Evolutionary conservation across 2,329 filamentous ascomycete species (phyloP), one percentile per base, ranked within the genome.

Genomic region (Bipolaris bicolor): DNA sequence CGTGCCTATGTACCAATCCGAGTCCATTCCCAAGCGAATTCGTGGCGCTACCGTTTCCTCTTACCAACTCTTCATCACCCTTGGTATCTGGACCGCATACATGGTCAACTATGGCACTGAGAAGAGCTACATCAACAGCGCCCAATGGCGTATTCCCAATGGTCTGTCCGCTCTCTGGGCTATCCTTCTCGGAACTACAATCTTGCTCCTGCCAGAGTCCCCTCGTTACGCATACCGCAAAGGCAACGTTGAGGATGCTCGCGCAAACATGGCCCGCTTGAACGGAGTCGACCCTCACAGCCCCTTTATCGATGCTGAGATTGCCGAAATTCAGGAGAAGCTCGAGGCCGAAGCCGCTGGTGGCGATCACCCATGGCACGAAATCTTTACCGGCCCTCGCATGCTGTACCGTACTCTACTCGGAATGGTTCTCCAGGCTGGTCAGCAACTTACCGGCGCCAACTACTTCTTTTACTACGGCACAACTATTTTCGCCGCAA

Each of bases 11-110:
- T 90, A 90, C 68, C 86, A 89, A 70, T 85, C 82, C 7, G 88
- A 90, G 73, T 86, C 83, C 55, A 84, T 85, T 7, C 88, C 88
- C 0, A 83, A 86, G 61, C 81, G 85, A 50, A 84, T 90, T 54
- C 85, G 88, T 67, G 86, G 86, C 66, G 80, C 86, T 7, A 80
- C 89, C 33, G 82, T 90, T 51, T 69, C 83, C 2, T 84, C 81
- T 29, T 90, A 90, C 72, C 88, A 90, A 77, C 80, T 90, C 6
- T 84, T 89, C 70, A 87, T 90, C 69, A 90, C 88, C 0, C 77
- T 89, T 31, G 88, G 88, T 60, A 89, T 90, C 70, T 87, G 79
- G 64, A 74, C 81, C 16, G 81, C 77, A 0, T 78, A 77, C 61
- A 75, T 77, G 71, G 79, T 82, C 71, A 88, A 89, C 73, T 89